Evolutionary conservation across 345 rosid species (phyloP).

Genomic region (Hibiscus tridactylites): DNA sequence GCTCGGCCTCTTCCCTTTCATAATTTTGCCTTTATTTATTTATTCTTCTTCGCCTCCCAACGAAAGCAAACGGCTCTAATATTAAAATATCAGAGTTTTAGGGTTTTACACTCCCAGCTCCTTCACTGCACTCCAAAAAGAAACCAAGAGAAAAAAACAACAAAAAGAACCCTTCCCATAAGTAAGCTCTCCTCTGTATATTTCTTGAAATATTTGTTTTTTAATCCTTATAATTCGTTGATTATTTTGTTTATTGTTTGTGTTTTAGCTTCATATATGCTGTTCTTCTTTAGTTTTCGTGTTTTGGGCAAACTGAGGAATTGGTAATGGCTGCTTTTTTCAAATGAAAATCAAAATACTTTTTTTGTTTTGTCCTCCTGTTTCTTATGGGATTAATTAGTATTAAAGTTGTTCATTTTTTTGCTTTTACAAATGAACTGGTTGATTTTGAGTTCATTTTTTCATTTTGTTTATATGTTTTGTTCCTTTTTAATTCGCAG

Average conservation of each 20-base stretch:
- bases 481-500: not conserved
- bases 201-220: not conserved
- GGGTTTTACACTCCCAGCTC: not conserved
- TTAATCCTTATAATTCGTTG: not conserved
- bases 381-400: not conserved
- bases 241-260: too few species aligned
- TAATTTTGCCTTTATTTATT: not conserved
- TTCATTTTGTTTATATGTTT: not conserved
- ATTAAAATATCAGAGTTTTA: not conserved
- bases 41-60: not conserved
- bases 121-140: not conserved
- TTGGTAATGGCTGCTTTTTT: not conserved
- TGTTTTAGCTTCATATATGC: not conserved
- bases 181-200: not conserved
- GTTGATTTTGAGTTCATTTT: not conserved
- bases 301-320: not conserved
- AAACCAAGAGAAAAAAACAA: not conserved
- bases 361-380: not conserved
- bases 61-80: not conserved
- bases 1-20: not conserved
- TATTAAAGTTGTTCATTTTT: not conserved
- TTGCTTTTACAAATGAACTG: not conserved
- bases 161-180: not conserved
- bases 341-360: not conserved
- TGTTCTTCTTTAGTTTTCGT: not conserved